Conservation (phyloP, 345 rosid genomes). For the Heritiera littoralis region DNA sequence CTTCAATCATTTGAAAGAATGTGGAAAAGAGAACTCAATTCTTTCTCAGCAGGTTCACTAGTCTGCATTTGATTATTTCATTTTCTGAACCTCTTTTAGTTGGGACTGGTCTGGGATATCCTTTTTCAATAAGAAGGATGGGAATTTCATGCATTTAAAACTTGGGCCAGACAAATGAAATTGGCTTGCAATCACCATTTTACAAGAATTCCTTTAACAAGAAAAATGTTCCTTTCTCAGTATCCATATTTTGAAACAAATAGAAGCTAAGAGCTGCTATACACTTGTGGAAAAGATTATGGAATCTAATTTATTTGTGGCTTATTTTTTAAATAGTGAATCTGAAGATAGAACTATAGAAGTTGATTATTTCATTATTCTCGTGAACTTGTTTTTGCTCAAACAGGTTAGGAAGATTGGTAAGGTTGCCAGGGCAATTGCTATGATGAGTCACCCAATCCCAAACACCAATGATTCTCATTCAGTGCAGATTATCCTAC, state of each 20-base stretch:
- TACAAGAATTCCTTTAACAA: not conserved
- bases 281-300: not conserved
- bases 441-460: constrained; percentile 94
- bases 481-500: constrained; percentile 90
- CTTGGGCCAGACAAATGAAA: not conserved
- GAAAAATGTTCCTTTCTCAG: not conserved
- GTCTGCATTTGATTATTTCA: too few relatives aligned
- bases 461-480: constrained; percentile 88
- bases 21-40: too few relatives aligned
- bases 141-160: not conserved
- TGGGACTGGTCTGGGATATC: not conserved
- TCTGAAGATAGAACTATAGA: not conserved
- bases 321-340: not conserved
- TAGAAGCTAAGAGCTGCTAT: not conserved
- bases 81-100: not conserved
- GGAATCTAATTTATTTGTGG: not conserved
- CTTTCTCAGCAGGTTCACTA: too few relatives aligned
- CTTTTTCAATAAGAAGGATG: not conserved
- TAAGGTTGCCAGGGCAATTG: constrained; percentile 87
- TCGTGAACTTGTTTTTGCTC: constrained; percentile 22
- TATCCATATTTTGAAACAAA: not conserved
- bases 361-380: constrained; percentile 11
- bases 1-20: too few relatives aligned
- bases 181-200: not conserved
- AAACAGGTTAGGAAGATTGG: constrained; percentile 83